Percentiles rank a stretch among this genome's conserved stretches.
phyloP scores from a whole-genome alignment of 73 alveolate species.

The Paramecium sexaurelia region DNA sequence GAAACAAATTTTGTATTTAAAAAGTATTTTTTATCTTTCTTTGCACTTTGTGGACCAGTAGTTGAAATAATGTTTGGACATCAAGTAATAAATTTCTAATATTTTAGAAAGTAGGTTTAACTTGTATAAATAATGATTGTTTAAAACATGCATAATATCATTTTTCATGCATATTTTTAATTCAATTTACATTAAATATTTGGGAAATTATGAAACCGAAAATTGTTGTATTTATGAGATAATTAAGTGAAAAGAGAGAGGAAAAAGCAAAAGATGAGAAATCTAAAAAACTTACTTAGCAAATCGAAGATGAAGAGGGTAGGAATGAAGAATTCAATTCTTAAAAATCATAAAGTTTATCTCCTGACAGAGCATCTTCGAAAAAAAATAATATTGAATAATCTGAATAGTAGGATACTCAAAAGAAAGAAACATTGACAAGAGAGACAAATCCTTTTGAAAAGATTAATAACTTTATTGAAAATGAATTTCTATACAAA shows the following conservation, averaged over 20 bases:
- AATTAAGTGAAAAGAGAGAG: background rate
- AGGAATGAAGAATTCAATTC: background rate
- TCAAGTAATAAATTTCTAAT: background rate
- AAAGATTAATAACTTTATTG: background rate
- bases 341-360: background rate
- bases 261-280: background rate
- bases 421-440: background rate
- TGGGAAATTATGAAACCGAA: conserved; percentile 24
- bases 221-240: background rate
- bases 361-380: background rate
- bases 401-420: background rate
- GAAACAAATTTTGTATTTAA: conserved; percentile 2
- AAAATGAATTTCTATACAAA: background rate
- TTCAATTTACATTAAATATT: background rate
- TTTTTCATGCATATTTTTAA: background rate
- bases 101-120: conserved; percentile 1
- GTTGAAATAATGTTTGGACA: background rate
- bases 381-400: background rate
- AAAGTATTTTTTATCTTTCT: background rate
- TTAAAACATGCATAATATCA: conserved; percentile 30
- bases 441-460: background rate
- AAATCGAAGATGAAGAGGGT: background rate
- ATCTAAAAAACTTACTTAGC: background rate
- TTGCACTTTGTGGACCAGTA: conserved; percentile 19
- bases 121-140: background rate